These are phyloP conservation scores for Mortierella hygrophila DNA, from an alignment of 192 early-diverging fungal species.

Conservation along the genomic window DNA sequence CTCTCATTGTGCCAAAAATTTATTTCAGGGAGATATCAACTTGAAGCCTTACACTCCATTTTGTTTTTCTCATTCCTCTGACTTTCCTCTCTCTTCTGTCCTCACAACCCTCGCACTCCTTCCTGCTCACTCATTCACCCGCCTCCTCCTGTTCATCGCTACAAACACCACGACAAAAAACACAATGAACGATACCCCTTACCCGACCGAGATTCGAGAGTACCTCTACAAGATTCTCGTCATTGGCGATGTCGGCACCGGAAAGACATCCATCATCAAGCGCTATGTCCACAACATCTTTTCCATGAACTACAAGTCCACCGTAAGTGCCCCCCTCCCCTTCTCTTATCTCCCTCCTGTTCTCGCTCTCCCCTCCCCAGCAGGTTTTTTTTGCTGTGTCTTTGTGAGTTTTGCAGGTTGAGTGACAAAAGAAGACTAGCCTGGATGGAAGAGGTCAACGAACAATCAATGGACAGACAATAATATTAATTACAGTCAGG, in stretches of 20 bases:
- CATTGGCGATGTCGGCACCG: constrained; percentile 66
- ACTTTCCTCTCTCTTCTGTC: neutral
- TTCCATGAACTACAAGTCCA: constrained; percentile 65
- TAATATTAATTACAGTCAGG: no score
- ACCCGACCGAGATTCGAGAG: constrained; percentile 55
- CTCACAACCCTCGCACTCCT: neutral
- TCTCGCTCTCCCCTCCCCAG: neutral
- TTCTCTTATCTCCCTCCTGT: neutral
- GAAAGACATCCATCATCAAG: constrained; percentile 69
- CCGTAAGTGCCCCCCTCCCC: constrained; percentile 44
- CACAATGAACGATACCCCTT: constrained; percentile 27
- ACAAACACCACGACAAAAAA: neutral
- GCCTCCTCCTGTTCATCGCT: neutral
- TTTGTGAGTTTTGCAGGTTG: neutral
- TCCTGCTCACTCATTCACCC: neutral
- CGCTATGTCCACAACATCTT: constrained; percentile 70
- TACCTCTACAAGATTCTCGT: constrained; percentile 69
- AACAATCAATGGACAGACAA: no score
- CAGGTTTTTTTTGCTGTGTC: neutral
- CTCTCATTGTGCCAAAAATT: no score
- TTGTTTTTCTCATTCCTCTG: neutral
- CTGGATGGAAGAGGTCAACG: no score
- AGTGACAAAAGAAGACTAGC: no score
- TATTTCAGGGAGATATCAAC: neutral
- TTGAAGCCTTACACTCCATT: neutral